These are phyloP conservation scores for Tuber indicum DNA, from an alignment of 495 filamentous ascomycete species.

Conservation along the genomic window DNA sequence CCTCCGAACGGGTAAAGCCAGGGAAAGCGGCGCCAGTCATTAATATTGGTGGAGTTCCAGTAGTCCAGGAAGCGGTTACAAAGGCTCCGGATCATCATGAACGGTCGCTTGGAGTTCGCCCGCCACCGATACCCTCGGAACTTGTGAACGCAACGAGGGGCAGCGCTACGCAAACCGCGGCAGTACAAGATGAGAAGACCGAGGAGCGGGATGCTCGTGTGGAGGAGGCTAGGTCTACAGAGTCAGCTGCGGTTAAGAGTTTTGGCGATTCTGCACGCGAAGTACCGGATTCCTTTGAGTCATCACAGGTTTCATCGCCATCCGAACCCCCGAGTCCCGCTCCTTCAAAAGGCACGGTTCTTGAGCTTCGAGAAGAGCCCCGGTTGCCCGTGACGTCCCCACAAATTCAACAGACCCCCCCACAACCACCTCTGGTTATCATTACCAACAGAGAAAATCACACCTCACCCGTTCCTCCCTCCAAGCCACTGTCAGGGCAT, in stretches of 20 bases:
- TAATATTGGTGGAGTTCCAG: conserved; percentile 29
- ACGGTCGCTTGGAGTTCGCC: conserved; percentile 21
- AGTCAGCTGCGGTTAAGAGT: conserved; percentile 1
- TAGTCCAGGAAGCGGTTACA: conserved; percentile 27
- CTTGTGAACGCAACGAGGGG: conserved; percentile 3
- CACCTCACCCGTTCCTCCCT: conserved; percentile 15
- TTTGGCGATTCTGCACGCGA: conserved; percentile 13
- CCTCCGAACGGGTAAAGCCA: conserved; percentile 1
- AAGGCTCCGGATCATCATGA: conserved; percentile 28
- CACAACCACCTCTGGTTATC: conserved; percentile 25
- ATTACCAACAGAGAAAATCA: conserved; percentile 27
- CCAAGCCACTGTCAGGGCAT: neutral
- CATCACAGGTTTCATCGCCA: neutral
- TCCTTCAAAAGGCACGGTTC: conserved; percentile 6
- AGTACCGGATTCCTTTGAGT: conserved; percentile 27
- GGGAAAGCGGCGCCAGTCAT: conserved; percentile 21
- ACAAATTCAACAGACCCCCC: conserved; percentile 23
- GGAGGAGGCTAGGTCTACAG: neutral
- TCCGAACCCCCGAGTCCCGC: conserved; percentile 6
- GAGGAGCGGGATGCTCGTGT: neutral
- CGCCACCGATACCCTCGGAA: conserved; percentile 27
- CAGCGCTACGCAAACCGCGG: neutral
- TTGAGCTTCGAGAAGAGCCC: conserved; percentile 21
- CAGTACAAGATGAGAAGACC: neutral
- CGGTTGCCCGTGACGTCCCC: conserved; percentile 14